Conservation (phyloP, 23 red algal genomes). For the Gracilaria vermiculophylla region DNA sequence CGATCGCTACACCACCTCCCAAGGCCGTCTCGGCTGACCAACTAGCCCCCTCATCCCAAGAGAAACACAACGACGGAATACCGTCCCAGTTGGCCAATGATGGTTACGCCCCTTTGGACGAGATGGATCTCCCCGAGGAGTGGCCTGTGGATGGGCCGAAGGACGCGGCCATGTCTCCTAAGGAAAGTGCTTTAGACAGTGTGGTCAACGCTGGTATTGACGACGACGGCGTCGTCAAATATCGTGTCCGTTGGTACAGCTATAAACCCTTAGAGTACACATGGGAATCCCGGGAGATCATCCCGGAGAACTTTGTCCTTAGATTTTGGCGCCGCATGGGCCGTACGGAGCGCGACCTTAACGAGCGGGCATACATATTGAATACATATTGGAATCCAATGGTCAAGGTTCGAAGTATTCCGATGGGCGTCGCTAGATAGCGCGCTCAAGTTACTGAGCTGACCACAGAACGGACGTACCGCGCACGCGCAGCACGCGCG, state of each 20-base stretch:
- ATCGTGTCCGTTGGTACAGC: constrained; percentile 1
- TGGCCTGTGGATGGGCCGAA: too few species aligned
- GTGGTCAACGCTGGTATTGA: background rate
- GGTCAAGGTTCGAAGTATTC: background rate
- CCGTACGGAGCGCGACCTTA: background rate
- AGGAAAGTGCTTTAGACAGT: background rate
- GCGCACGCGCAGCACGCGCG: too few species aligned
- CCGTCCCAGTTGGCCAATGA: background rate
- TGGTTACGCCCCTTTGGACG: background rate
- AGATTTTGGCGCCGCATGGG: background rate
- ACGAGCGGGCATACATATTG: background rate
- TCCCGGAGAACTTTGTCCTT: background rate
- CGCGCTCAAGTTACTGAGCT: too few species aligned
- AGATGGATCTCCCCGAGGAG: background rate
- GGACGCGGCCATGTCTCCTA: too few species aligned
- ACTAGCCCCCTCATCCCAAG: background rate
- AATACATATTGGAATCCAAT: background rate
- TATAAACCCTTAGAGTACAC: background rate
- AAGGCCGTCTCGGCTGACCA: too few species aligned
- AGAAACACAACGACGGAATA: background rate
- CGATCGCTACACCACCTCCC: too few species aligned
- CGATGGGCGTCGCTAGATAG: background rate
- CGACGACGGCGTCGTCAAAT: background rate
- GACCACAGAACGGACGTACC: too few species aligned
- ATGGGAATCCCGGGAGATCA: background rate